Evolutionary conservation across 495 filamentous ascomycete genomes (phyloP), one percentile per base, ranked within the genome.

Genomic region (Entonaema liquescens): DNA sequence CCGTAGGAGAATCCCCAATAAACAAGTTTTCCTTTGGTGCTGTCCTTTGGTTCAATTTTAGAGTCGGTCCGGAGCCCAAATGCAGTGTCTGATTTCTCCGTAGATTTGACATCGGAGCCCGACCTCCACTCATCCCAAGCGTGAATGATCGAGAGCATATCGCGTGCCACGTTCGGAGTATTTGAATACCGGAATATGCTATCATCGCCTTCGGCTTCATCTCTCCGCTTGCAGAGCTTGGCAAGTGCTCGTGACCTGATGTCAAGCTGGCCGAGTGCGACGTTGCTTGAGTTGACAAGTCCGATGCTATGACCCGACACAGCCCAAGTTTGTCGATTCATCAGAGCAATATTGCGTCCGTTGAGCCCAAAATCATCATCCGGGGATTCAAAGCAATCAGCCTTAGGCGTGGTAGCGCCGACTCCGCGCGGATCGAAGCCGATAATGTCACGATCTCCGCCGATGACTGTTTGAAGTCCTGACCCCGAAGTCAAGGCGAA

Each of bases 1-100:
- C 88, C 89, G 66, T 90, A 91, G 0, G 85, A 88, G 7, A 89
- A 84, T 0, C 88, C 88, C 87, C 87, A 89, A 65, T 87, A 90
- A 5, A 85, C 75, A 5, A 89, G 77, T 50, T 83, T 84, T 12
- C 76, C 77, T 59, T 71, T 69, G 28, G 75, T 73, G 38, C 73
- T 66, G 17, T 70, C 59, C 5, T 49, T 40, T 2, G 62, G 0
- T 17, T 38, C 59, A 64, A 57, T 38, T 36, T 38, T 64, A 17
- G 53, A 15, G 23, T 17, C 60, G 5, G 54, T 44, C 13, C 23
- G 38, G 17, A 19, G 29, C 54, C 65, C 44, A 26, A 61, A n/a
- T 54, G 2, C 29, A 13, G 36, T 53, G 23, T 56, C 60, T 12
- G 58, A 15, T 17, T 68, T 33, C 21, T 67, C 68, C 53, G 7